These are phyloP conservation scores for Dioscorea zingiberensis DNA, from an alignment of 106 monocot genomes.

Conservation along the genomic window DNA sequence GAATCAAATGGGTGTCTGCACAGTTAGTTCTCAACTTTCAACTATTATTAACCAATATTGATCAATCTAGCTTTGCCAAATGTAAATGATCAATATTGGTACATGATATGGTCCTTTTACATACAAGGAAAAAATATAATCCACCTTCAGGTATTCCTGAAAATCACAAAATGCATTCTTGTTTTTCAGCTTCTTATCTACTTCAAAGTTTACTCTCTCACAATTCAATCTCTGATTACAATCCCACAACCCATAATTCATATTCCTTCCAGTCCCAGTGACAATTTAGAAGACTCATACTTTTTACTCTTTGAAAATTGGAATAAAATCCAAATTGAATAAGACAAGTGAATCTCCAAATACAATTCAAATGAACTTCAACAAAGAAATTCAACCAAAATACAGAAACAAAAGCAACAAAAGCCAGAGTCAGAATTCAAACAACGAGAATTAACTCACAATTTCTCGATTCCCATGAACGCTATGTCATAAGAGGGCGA, in stretches of 20 bases:
- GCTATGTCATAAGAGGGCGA: constrained; percentile 83
- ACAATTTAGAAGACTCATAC: too few relatives aligned
- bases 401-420: not conserved
- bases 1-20: constrained; percentile 96
- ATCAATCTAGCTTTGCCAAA: too few relatives aligned
- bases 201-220: not conserved
- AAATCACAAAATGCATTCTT: not conserved
- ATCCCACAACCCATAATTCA: not conserved
- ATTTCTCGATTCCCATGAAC: constrained; percentile 84
- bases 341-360: not conserved
- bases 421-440: not conserved
- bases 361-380: not conserved
- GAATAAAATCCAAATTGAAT: too few relatives aligned
- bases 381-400: not conserved
- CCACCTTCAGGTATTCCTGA: not conserved
- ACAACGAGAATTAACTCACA: constrained; percentile 38
- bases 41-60: too few relatives aligned
- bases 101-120: too few relatives aligned
- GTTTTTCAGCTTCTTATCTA: not conserved
- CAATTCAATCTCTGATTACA: not conserved
- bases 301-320: not conserved
- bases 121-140: not conserved
- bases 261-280: not conserved
- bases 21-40: not conserved
- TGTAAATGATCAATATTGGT: too few relatives aligned